Evolutionary conservation across 192 early-diverging fungal genomes (phyloP), one percentile per base, ranked within the genome.

Genomic region (Anaeromyces robustus): DNA sequence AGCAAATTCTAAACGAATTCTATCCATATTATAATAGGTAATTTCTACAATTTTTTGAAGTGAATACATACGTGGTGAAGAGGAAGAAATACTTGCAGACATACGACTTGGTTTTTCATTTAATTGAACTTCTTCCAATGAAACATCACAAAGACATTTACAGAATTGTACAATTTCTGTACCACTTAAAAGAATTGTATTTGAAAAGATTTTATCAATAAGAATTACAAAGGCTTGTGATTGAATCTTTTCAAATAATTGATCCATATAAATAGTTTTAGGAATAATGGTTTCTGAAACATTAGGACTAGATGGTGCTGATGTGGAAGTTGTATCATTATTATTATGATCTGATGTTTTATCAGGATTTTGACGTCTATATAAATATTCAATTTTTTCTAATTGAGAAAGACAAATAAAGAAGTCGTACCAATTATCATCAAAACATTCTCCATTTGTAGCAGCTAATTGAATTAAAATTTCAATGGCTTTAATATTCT

Each of bases 1-100:
- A 26, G 32, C 77, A 81, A 37, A 79, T 59, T 79, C 78, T 22
- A 28, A 80, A 30, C 80, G 34, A 81, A 34, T 81, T 29, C 80
- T 77, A 34, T 37, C 77, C 80, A 81, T 81, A 13, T 81, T 81
- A 39, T 81, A 81, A 14, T 39, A 81, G 9, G 80, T 79, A 29
- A 81, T 79, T 34, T 81, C 80, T 6, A 81, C 80, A 18, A 81
- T 79, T 14, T 81, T 81, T 29, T 81, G 80, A 79, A 81, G 80
- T 5, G 80, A 81, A 39, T 79, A 81, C 80, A 81, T 81, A n/a
- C 80, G 16, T 29, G 52, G 52, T 4, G 7, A 3, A 9, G 26
- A 68, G 2, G 52, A 68, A n/a, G 52, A 68, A 68, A 68, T 68
- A n/a, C 52, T 68, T 7, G 52, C 52, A 68, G 52, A 68, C 52